These are phyloP conservation scores for Wickerhamiella brachini DNA, from an alignment of 805 yeast species.

Conservation along the genomic window DNA sequence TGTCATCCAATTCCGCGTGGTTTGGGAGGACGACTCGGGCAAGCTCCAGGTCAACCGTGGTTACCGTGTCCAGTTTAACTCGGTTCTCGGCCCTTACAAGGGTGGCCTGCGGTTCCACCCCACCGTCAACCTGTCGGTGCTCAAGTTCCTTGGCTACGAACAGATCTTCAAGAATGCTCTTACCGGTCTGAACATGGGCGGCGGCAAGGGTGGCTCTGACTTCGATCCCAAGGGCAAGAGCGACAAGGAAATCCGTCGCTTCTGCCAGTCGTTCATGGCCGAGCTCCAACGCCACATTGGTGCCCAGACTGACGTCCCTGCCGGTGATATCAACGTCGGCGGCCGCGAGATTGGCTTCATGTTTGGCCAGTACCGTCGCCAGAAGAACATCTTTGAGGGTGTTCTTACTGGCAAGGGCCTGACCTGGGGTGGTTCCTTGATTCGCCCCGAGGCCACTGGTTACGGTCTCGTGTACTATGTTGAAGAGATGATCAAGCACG, in stretches of 20 bases:
- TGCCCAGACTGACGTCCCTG: slow-evolving; percentile 95
- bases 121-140: slow-evolving; percentile 83
- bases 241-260: slow-evolving; percentile 88
- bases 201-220: slow-evolving; percentile 99
- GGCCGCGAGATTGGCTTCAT: slow-evolving; percentile 91
- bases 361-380: slow-evolving; percentile 91
- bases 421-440: slow-evolving; percentile 97
- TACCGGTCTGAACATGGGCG: slow-evolving; percentile 96
- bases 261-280: slow-evolving; percentile 91
- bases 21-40: slow-evolving; percentile 95
- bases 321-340: slow-evolving; percentile 98
- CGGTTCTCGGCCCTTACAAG: slow-evolving; percentile 97
- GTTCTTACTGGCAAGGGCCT: slow-evolving; percentile 96
- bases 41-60: slow-evolving; percentile 89
- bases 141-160: slow-evolving; percentile 94
- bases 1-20: slow-evolving; percentile 89
- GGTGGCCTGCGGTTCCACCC: slow-evolving; percentile 99
- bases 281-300: slow-evolving; percentile 95
- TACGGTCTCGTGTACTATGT: slow-evolving; percentile 94
- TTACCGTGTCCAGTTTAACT: slow-evolving; percentile 96
- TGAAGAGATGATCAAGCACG: slow-evolving; percentile 93
- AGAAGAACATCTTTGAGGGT: slow-evolving; percentile 91
- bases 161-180: slow-evolving; percentile 97
- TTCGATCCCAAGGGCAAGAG: slow-evolving; percentile 94
- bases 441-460: slow-evolving; percentile 99